Evolutionary conservation across 176 grass and related monocot species (phyloP), one percentile per base, ranked within the genome.

Genomic region (Eragrostis nindensis): DNA sequence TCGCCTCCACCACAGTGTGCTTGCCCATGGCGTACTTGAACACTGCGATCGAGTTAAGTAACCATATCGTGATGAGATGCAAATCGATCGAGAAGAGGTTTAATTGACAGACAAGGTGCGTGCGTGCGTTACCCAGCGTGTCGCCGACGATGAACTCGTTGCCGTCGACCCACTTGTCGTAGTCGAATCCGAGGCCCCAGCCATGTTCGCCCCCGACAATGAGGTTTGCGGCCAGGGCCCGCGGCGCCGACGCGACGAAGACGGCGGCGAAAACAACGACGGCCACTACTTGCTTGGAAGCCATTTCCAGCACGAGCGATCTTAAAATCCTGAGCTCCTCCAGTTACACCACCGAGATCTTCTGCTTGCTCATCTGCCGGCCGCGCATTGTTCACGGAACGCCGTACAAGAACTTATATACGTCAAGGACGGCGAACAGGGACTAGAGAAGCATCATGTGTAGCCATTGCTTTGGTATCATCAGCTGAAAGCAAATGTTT

Each of bases 71-170:
- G n/a, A n/a, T n/a, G n/a, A n/a, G n/a, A n/a, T n/a, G n/a, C 43
- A 44, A 11, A 44, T 44, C 9, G 9, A 8, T n/a, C n/a, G n/a
- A 5, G 7, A n/a, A 44, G 43, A 44, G 26, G 19, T n/a, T 8
- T 22, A 19, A 18, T 10, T 25, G 22, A 27, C n/a, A n/a, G n/a
- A n/a, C n/a, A n/a, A 14, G 15, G 46, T 1, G 24, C 25, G 24
- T 7, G 19, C 60, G 13, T n/a, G n/a, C n/a, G n/a, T n/a, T n/a
- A 54, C 70, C 70, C 9, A 54, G 70, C 70, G 48, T 54, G 71
- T 73, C 70, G 47, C 16, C 17, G 70, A 53, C 70, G 44, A 48
- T 18, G 68, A 71, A 71, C 22, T 71, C 24, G 12, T 71, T 48
- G 24, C 44, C 44, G 7, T 47, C 44, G 24, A 29, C 44, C 44